Evolutionary conservation across 2,329 filamentous ascomycete species (phyloP).

Genomic region (Pseudocercospora macadamiae): DNA sequence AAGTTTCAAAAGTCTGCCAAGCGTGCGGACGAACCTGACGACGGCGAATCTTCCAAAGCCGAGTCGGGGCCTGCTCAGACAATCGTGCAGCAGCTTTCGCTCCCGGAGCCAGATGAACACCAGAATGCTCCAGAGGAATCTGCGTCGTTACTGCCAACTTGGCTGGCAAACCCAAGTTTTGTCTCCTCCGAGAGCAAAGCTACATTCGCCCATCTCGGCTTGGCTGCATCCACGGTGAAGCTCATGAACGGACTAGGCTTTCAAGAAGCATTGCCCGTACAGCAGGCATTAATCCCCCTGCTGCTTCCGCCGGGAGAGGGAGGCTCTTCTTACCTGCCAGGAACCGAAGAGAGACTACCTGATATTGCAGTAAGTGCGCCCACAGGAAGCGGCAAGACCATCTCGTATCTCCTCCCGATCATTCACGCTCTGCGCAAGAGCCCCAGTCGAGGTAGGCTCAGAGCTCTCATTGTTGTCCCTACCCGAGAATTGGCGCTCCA

Average conservation of each 20-base stretch:
- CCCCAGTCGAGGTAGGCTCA: constrained; percentile 65
- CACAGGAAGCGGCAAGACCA: constrained; percentile 92
- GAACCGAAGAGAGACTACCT: constrained; percentile 41
- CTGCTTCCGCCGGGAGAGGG: constrained; percentile 63
- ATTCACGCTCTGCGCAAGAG: constrained; percentile 70
- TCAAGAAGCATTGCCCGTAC: constrained; percentile 74
- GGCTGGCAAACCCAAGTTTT: constrained; percentile 76
- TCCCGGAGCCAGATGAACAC: constrained; percentile 17
- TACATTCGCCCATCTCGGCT: constrained; percentile 66
- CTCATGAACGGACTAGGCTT: constrained; percentile 71
- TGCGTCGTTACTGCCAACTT: constrained; percentile 75
- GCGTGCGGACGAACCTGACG: constrained; percentile 26
- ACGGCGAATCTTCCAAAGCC: constrained; percentile 22
- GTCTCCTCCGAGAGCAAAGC: constrained; percentile 63
- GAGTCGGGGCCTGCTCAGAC: constrained; percentile 8
- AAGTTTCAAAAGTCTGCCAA: constrained; percentile 48
- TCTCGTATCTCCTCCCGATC: constrained; percentile 87
- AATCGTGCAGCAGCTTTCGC: constrained; percentile 61
- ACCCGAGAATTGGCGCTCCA: constrained; percentile 77
- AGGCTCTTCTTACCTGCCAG: constrained; percentile 31
- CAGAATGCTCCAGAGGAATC: constrained; percentile 61
- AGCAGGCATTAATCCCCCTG: constrained; percentile 78
- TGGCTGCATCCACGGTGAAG: constrained; percentile 63
- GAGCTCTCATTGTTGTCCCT: constrained; percentile 83
- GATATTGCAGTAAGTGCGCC: constrained; percentile 90